phyloP scores from a whole-genome alignment of 2,329 filamentous ascomycete species.

The Aspergillus sclerotialis region DNA sequence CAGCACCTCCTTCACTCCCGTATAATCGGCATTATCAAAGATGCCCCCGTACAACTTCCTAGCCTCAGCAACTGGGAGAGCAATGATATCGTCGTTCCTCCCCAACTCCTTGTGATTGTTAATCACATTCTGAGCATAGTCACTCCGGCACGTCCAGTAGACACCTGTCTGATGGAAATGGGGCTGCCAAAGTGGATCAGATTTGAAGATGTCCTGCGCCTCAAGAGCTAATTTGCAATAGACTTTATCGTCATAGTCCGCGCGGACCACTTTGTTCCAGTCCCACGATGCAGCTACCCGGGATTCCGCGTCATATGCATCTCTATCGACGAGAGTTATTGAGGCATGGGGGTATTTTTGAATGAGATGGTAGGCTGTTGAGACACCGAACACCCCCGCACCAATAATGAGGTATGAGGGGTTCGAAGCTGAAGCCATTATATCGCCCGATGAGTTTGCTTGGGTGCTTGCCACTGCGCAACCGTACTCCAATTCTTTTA shows the following conservation, averaged over 20 bases:
- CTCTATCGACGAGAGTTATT: conserved; percentile 18
- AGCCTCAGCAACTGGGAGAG: conserved; percentile 47
- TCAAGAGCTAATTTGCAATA: conserved; percentile 21
- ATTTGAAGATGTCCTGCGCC: conserved; percentile 28
- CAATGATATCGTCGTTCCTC: conserved; percentile 39
- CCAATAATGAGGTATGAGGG: conserved; percentile 20
- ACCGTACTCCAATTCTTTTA: background rate
- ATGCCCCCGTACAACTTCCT: conserved; percentile 50
- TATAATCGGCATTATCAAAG: conserved; percentile 55
- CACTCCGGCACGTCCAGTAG: conserved; percentile 40
- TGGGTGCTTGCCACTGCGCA: background rate
- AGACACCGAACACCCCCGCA: conserved; percentile 21
- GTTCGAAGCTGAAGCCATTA: conserved; percentile 7
- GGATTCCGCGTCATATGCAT: conserved; percentile 28
- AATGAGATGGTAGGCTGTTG: conserved; percentile 21
- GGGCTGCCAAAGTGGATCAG: conserved; percentile 23
- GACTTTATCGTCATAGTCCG: conserved; percentile 22
- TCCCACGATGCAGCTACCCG: conserved; percentile 25
- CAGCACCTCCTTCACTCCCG: conserved; percentile 49
- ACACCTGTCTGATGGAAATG: conserved; percentile 48
- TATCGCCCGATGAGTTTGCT: background rate
- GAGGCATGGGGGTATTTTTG: conserved; percentile 22
- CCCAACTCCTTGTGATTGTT: conserved; percentile 46
- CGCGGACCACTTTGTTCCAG: conserved; percentile 23
- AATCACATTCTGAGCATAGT: conserved; percentile 44